Conservation (phyloP, 495 filamentous ascomycete species). For the Hypoxylon perforatum region DNA sequence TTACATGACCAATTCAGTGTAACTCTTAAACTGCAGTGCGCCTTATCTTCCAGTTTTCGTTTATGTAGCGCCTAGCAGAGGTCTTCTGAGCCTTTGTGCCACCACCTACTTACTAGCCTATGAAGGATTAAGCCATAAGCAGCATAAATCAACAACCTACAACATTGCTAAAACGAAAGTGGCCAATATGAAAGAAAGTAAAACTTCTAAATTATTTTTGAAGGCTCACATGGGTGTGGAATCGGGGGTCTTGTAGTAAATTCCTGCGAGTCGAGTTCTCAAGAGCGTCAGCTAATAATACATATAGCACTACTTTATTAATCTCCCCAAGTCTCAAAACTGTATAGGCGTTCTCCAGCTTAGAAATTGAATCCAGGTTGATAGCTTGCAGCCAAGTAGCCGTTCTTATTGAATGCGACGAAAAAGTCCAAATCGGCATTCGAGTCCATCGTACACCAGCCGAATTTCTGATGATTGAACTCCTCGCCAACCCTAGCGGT, state of each 20-base stretch:
- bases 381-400: constrained; percentile 11
- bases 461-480: constrained; percentile 7
- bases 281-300: background rate
- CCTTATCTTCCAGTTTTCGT: background rate
- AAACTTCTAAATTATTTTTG: no score
- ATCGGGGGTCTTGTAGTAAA: no score
- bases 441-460: constrained; percentile 7
- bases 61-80: background rate
- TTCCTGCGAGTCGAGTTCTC: no score
- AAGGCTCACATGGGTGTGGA: no score
- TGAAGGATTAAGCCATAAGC: background rate
- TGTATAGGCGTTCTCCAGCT: background rate
- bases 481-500: constrained; percentile 5
- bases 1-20: constrained; percentile 16
- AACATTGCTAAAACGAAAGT: background rate
- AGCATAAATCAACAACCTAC: background rate
- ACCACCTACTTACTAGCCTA: background rate
- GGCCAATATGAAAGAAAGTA: no score
- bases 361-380: constrained; percentile 27
- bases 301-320: background rate
- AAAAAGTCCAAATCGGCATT: constrained; percentile 28
- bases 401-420: constrained; percentile 12
- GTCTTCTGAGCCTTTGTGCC: background rate
- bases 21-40: background rate
- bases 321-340: no score